Conservation (phyloP, 805 yeast species). For the Candida hispaniensis region DNA sequence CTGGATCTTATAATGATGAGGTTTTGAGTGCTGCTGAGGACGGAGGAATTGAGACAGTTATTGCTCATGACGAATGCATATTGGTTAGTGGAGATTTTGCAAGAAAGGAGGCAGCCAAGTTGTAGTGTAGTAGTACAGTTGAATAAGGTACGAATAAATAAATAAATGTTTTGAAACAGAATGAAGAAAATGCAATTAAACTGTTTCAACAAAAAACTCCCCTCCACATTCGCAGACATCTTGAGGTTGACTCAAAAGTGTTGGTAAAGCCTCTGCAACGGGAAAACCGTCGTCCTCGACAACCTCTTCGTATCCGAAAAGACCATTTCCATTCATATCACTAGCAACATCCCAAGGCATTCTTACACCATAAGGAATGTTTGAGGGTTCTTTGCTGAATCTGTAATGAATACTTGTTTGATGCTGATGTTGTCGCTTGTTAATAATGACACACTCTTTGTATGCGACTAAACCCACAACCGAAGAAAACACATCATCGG, state of each 20-base stretch:
- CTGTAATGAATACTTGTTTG: conserved; percentile 6
- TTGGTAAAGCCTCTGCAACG: too few species aligned
- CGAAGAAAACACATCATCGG: conserved; percentile 7
- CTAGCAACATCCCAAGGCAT: background rate
- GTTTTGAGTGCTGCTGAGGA: conserved; percentile 32
- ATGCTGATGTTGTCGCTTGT: conserved; percentile 4
- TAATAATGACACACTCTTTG: conserved; percentile 9
- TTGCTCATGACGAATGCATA: conserved; percentile 48
- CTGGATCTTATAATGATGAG: conserved; percentile 56
- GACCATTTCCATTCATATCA: background rate
- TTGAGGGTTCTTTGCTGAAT: conserved; percentile 1
- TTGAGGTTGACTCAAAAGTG: too few species aligned
- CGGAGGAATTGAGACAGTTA: conserved; percentile 23
- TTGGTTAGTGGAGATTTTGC: conserved; percentile 50
- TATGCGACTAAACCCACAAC: conserved; percentile 6
- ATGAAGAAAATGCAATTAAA: too few species aligned
- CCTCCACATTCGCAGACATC: too few species aligned
- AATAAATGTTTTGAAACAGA: too few species aligned
- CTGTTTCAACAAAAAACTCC: too few species aligned
- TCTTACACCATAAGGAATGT: too few species aligned
- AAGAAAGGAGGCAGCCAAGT: conserved; percentile 2
- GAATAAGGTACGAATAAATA: too few species aligned
- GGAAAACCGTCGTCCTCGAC: too few species aligned
- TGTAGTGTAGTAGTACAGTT: too few species aligned
- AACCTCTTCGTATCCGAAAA: too few species aligned